Evolutionary conservation across 345 rosid species (phyloP), one percentile per base, ranked within the genome.

Genomic region (Eucalyptus sp.): DNA sequence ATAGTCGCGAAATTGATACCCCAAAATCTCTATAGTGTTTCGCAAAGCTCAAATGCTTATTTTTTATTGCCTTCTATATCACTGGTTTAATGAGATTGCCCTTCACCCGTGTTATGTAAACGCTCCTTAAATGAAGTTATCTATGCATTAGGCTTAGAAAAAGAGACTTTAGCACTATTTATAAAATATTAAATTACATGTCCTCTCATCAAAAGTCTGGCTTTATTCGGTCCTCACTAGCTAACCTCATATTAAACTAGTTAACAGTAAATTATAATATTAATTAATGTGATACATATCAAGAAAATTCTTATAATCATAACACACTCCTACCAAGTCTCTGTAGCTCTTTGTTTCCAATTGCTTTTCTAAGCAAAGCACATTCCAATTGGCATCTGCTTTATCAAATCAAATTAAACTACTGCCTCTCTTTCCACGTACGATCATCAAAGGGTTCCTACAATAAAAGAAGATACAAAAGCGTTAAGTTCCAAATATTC

Each of bases 91-190:
- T 52, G 56, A 7, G 24, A 18, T 52, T 18, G 56, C 10, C 25
- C 4, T 52, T 52, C 4, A 18, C 5, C 0, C 1, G 4, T 1
- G 0, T 2, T 52, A 0, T 18, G 0, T 52, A 52, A 52, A 52
- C 1, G 0, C 56, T 52, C 24, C 10, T 8, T 52, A 52, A 52
- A 18, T 52, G 2, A 20, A 52, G 10, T 52, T 52, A 18, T 20
- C 0, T 52, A 52, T 52, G 5, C 1, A 20, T 52, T 52, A 52
- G 1, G 25, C 5, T 52, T 52, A 52, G 2, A 1, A 7, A 52
- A 52, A 52, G 0, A 18, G 0, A 52, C 0, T 52, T 52, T 10
- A 52, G 0, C 4, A 18, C 0, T 18, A 7, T 18, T 52, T 52
- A 52, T 7, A 52, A 2, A 52, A 0, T 52, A 1, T 52, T 52